These are phyloP conservation scores for Coniferiporia sulphurascens DNA, from an alignment of 1,284 basidiomycete species.

Conservation along the genomic window DNA sequence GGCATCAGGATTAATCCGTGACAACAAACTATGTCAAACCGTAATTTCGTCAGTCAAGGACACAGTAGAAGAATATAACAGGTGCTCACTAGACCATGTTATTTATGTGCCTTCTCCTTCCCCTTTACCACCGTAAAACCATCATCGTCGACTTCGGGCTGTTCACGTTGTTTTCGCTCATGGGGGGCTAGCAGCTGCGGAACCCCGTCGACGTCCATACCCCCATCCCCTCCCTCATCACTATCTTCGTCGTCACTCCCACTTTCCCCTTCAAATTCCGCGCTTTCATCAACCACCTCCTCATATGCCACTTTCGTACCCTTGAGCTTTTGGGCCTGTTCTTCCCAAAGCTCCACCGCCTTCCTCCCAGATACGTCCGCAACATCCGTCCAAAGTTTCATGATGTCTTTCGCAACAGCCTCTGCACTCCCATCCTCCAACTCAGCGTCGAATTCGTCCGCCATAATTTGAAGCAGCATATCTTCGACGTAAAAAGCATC, in stretches of 20 bases:
- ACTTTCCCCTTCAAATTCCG: conserved; percentile 38
- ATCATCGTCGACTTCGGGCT: conserved; percentile 79
- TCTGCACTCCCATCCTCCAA: conserved; percentile 80
- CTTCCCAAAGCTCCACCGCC: conserved; percentile 52
- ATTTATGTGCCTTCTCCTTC: conserved; percentile 45
- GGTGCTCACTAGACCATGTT: background rate
- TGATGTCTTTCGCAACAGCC: conserved; percentile 63
- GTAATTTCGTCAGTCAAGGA: background rate
- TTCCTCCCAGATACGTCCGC: conserved; percentile 35
- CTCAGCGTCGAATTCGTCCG: conserved; percentile 78
- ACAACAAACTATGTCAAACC: too few relatives aligned
- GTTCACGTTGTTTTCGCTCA: conserved; percentile 35
- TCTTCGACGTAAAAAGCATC: conserved; percentile 77
- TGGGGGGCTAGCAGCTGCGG: conserved; percentile 47
- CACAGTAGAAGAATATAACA: background rate
- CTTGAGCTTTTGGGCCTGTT: conserved; percentile 53
- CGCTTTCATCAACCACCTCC: conserved; percentile 36
- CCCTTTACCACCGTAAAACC: conserved; percentile 80
- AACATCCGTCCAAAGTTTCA: conserved; percentile 59
- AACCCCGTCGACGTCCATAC: conserved; percentile 36
- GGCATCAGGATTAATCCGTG: too few relatives aligned
- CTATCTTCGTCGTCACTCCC: conserved; percentile 35
- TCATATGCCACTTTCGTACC: conserved; percentile 53
- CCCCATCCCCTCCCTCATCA: conserved; percentile 34
- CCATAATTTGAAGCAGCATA: conserved; percentile 72